Evolutionary conservation across 768 basidiomycete species (phyloP).

Genomic region (Tulasnella sp.): DNA sequence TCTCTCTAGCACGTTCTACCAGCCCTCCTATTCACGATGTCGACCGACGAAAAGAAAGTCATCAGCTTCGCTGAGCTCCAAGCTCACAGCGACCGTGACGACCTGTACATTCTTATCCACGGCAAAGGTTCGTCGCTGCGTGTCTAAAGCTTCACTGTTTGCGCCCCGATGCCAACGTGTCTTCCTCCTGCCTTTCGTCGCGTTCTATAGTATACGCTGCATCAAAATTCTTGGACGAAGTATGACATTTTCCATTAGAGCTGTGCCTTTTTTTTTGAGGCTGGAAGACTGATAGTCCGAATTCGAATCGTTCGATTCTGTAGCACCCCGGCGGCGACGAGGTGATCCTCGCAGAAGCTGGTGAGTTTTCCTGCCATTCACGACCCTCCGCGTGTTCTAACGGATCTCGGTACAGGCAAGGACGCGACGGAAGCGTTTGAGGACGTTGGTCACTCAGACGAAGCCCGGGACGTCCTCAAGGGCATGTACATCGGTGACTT

Average conservation of each 20-base stretch:
- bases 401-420: slow-evolving; percentile 58
- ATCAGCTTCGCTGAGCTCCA: slow-evolving; percentile 70
- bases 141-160: neutral
- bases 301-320: slow-evolving; percentile 9
- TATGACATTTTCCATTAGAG: slow-evolving; percentile 44
- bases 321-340: slow-evolving; percentile 99
- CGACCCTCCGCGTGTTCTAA: slow-evolving; percentile 17
- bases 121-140: slow-evolving; percentile 65
- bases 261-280: neutral
- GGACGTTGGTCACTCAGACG: slow-evolving; percentile 99
- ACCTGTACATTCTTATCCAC: slow-evolving; percentile 79
- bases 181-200: slow-evolving; percentile 30
- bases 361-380: slow-evolving; percentile 53
- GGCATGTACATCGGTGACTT: slow-evolving; percentile 83
- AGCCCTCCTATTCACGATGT: neutral
- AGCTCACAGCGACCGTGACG: slow-evolving; percentile 71
- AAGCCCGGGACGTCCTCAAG: slow-evolving; percentile 84
- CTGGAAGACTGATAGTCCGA: neutral
- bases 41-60: slow-evolving; percentile 37
- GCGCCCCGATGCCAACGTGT: slow-evolving; percentile 23
- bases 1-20: slow-evolving; percentile 5
- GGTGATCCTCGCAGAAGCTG: slow-evolving; percentile 90
- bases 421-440: slow-evolving; percentile 99
- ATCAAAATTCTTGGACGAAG: slow-evolving; percentile 94
- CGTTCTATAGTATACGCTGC: slow-evolving; percentile 80